Evolutionary conservation across 345 rosid species (phyloP), one percentile per base, ranked within the genome.

Genomic region (Gossypium turneri): DNA sequence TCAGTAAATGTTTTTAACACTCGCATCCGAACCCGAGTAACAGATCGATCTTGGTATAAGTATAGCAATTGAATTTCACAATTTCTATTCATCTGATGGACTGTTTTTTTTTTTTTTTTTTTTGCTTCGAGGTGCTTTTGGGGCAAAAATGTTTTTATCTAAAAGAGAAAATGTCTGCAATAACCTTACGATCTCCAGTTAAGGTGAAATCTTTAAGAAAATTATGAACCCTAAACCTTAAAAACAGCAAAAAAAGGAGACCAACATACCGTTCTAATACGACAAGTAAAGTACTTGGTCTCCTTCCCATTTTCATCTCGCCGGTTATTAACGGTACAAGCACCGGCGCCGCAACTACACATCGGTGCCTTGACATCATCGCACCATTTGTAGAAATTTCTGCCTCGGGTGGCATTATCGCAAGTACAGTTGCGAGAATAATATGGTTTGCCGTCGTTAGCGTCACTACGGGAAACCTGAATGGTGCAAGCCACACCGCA

Each of bases 201-300:
- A 65, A 65, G 25, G 6, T 44, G 48, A 44, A 47, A 66, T 1
- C 70, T 66, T 66, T 20, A 20, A 11, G 12, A 19, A 64, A 66
- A 66, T 19, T 44, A 29, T 25, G 27, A 41, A 9, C 12, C 50
- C 48, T 34, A 44, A 41, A 34, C 25, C 44, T 29, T 19, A 2
- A 5, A 64, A 64, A 64, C 11, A 27, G 15, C 11, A 12, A 27
- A 62, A 15, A 34, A 62, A 11, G 6, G 6, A 62, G 16, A 4
- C 0, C 53, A 44, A 7, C 53, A 19, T 44, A 66, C 70, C 19
- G 10, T 45, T 45, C 70, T 66, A 45, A 66, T 66, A 3, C 70
- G 53, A 34, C 70, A 66, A 66, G 70, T 66, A 66, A 19, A 66
- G 34, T 66, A 45, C 70, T 12, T 66, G 12, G 67, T 63, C 9